Percentiles rank a stretch among this genome's conserved stretches.
These are phyloP conservation scores for Eucalyptus victrix DNA, from an alignment of 345 rosid genomes.

Conservation along the genomic window DNA sequence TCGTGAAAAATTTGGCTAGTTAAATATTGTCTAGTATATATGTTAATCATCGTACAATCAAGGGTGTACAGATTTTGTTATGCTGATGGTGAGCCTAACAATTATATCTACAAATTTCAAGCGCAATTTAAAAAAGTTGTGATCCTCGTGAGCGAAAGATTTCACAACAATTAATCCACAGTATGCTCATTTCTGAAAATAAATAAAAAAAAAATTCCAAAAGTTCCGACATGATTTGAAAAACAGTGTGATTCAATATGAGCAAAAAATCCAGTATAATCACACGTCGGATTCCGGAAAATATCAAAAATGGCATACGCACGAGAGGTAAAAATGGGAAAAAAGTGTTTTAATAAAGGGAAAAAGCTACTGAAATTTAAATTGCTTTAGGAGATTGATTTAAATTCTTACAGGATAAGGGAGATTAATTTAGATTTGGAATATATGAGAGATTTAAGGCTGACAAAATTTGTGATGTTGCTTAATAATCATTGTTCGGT, in stretches of 20 bases:
- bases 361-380: neutral
- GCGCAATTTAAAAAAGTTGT: neutral
- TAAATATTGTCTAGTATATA: neutral
- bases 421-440: neutral
- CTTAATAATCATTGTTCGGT: neutral
- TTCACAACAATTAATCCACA: no score
- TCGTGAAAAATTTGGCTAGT: neutral
- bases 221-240: neutral
- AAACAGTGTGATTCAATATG: neutral
- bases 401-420: neutral
- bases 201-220: neutral
- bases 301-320: accelerated
- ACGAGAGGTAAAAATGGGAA: neutral
- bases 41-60: neutral
- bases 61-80: neutral
- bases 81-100: neutral
- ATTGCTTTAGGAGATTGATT: neutral
- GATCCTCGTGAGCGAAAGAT: neutral
- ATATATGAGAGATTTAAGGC: neutral
- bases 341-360: neutral
- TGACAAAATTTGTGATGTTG: neutral
- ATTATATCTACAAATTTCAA: neutral
- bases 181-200: neutral
- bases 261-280: neutral
- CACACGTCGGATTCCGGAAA: neutral